phyloP scores from a whole-genome alignment of 768 basidiomycete genomes.

The Serendipita sp. region DNA sequence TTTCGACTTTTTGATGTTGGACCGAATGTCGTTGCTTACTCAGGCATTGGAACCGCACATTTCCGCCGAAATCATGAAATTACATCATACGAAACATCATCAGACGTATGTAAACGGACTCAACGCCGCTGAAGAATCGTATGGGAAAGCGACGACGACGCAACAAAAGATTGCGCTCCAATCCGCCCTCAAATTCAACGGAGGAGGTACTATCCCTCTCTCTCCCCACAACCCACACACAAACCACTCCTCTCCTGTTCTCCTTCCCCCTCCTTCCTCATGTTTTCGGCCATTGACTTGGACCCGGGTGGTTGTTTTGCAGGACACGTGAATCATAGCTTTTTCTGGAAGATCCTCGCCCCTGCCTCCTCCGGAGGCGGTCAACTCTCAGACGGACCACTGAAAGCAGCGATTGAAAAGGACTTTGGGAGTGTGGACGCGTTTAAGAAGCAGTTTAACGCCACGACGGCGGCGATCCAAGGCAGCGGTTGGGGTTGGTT shows the following conservation, averaged over 20 bases:
- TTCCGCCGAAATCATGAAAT: conserved; percentile 78
- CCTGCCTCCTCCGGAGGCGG: conserved; percentile 51
- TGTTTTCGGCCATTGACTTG: neutral
- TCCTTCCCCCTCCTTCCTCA: neutral
- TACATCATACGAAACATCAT: conserved; percentile 86
- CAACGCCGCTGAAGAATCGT: conserved; percentile 82
- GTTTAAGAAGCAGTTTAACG: conserved; percentile 75
- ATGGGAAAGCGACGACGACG: conserved; percentile 43
- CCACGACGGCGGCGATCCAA: conserved; percentile 80
- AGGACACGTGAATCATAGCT: conserved; percentile 88
- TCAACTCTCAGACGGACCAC: conserved; percentile 31
- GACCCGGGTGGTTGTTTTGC: neutral
- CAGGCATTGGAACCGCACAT: conserved; percentile 87
- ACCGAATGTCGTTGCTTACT: neutral
- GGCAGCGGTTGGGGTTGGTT: conserved; percentile 99
- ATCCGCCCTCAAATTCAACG: conserved; percentile 89
- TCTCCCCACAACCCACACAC: neutral
- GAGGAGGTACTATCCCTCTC: conserved; percentile 45
- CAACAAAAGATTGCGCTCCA: conserved; percentile 74
- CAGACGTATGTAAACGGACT: conserved; percentile 88
- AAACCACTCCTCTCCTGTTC: neutral
- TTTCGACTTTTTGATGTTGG: neutral
- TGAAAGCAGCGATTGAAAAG: conserved; percentile 58
- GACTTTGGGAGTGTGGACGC: conserved; percentile 79
- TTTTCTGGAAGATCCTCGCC: conserved; percentile 97